Evolutionary conservation across 1,139 yeast species (phyloP).

Genomic region (Saccharomyces hybrid): DNA sequence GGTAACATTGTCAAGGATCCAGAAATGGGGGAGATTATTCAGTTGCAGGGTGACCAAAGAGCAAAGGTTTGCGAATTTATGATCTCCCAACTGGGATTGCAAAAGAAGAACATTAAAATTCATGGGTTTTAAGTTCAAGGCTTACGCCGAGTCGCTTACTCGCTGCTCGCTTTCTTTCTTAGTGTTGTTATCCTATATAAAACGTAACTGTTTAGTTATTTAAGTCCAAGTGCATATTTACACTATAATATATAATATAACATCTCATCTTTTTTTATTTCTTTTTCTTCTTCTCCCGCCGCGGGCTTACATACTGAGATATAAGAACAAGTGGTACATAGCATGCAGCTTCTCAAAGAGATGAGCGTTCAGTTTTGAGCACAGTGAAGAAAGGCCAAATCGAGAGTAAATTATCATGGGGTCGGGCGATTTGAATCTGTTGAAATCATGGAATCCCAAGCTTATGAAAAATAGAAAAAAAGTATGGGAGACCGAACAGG

Average conservation of each 20-base stretch:
- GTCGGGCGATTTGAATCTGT: conserved; percentile 78
- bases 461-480: conserved; percentile 75
- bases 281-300: not conserved
- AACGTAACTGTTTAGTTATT: not conserved
- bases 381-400: conserved; percentile 3
- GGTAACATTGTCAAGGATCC: conserved; percentile 97
- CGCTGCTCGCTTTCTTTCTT: not conserved
- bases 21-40: conserved; percentile 94
- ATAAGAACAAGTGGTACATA: not conserved
- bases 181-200: not conserved
- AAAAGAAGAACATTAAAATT: conserved; percentile 94
- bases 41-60: conserved; percentile 98
- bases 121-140: conserved; percentile 71
- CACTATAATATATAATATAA: not conserved
- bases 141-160: not conserved
- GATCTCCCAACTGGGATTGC: conserved; percentile 78
- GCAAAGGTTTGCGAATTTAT: conserved; percentile 92
- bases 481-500: conserved; percentile 81
- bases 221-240: not conserved
- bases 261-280: not conserved
- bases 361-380: not conserved
- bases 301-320: not conserved
- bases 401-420: conserved; percentile 33
- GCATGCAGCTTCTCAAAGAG: not conserved
- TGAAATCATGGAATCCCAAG: conserved; percentile 96